Evolutionary conservation across 2,329 filamentous ascomycete genomes (phyloP).

Genomic region (Calonectria honghensis): DNA sequence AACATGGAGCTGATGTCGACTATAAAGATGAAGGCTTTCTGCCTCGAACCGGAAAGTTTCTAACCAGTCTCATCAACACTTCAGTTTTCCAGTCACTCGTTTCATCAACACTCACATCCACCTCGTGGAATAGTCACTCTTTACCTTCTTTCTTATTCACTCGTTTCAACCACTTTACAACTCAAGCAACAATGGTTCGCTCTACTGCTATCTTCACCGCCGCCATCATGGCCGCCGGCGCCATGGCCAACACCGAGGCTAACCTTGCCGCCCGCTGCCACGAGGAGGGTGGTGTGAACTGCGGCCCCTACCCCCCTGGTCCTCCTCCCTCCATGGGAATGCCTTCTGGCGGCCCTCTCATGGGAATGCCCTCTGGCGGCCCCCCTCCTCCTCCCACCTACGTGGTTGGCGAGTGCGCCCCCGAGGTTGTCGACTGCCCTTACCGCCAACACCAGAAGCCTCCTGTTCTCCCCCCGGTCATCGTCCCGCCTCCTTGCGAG

Average conservation of each 20-base stretch:
- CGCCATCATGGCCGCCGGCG: conserved; percentile 17
- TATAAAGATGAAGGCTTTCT: conserved; percentile 20
- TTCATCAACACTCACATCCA: conserved; percentile 22
- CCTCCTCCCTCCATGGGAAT: neutral
- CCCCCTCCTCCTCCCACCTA: conserved; percentile 20
- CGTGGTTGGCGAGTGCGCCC: conserved; percentile 47
- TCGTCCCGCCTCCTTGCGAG: neutral
- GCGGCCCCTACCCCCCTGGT: neutral
- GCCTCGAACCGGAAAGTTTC: neutral
- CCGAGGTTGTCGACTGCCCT: conserved; percentile 35
- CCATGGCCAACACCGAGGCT: conserved; percentile 15
- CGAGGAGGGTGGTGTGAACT: neutral
- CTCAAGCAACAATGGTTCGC: conserved; percentile 22
- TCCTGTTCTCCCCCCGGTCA: neutral
- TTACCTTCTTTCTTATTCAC: conserved; percentile 22
- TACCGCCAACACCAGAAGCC: conserved; percentile 12
- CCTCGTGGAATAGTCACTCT: conserved; percentile 27
- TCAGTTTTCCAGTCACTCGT: conserved; percentile 22
- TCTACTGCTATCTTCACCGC: conserved; percentile 18
- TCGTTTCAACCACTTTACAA: conserved; percentile 13
- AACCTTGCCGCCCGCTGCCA: conserved; percentile 1
- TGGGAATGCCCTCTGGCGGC: neutral
- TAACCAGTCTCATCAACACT: conserved; percentile 5
- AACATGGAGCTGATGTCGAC: neutral
- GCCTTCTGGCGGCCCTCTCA: neutral